phyloP scores from a whole-genome alignment of 2,329 filamentous ascomycete species.

The Botryosphaeria dothidea region DNA sequence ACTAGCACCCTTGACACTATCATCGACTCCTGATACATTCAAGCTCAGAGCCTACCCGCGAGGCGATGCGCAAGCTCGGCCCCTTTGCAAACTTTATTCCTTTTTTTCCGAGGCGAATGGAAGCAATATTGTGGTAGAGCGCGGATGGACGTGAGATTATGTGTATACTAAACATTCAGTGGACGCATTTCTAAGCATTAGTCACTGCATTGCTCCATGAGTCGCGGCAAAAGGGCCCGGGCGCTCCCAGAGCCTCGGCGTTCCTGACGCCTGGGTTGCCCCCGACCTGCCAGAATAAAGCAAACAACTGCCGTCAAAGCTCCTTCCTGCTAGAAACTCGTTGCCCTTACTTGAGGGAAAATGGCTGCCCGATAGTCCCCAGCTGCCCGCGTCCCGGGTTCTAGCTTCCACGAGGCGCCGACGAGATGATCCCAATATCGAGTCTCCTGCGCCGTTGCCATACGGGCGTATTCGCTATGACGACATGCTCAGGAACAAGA shows the following conservation, averaged over 20 bases:
- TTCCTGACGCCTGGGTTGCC: not conserved
- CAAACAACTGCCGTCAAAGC: conserved; percentile 7
- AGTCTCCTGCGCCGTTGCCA: not conserved
- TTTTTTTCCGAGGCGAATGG: not conserved
- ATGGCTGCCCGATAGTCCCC: conserved; percentile 8
- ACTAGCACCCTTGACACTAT: not conserved
- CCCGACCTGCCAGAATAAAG: not conserved
- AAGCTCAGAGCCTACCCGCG: not conserved
- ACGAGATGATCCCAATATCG: conserved; percentile 14
- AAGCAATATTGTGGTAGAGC: not conserved
- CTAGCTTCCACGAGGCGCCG: not conserved
- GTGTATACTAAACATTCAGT: conserved; percentile 16
- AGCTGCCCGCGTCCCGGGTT: conserved; percentile 1
- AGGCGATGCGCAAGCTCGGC: not conserved
- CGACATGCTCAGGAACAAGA: not conserved
- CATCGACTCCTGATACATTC: not conserved
- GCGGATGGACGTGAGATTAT: not conserved
- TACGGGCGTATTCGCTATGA: not conserved
- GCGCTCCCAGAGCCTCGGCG: not conserved
- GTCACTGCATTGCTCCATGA: not conserved
- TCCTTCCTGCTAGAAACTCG: not conserved
- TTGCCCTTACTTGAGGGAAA: not conserved
- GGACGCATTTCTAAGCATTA: conserved; percentile 14
- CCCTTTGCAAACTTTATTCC: not conserved
- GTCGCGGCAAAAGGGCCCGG: not conserved